Evolutionary conservation across 352 stramenopile species (phyloP), one percentile per base, ranked within the genome.

Genomic region (Globisporangium heterothallicum): DNA sequence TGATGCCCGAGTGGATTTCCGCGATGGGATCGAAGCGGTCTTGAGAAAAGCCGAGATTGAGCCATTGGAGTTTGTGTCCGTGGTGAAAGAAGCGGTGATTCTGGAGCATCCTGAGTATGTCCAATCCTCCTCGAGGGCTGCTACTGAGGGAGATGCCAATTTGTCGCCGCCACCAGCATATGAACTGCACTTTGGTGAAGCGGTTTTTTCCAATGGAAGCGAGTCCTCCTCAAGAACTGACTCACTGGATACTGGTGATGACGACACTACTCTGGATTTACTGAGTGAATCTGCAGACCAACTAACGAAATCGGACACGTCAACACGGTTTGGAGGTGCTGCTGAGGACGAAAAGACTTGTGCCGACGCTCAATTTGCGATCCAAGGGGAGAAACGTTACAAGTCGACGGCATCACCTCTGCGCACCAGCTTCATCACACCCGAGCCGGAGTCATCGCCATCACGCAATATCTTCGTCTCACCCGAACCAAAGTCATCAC

Each of bases 31-130:
- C n/a, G 12, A 38, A 14, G 45, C 40, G 2, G 29, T 38, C 5
- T 29, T 52, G 14, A 6, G 14, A 3, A 16, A 52, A 16, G 45
- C 45, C 14, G 14, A 41, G 30, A 27, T 52, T 29, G 45, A 38
- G 14, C 25, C 29, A 22, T 8, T 22, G 7, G 45, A 52, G 16
- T 52, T 52, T 52, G 45, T 52, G 7, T 27, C 12, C 21, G 25
- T 52, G n/a, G 16, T 52, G 25, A 27, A 32, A 38, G 45, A 52
- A 40, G 45, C 45, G 26, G 45, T 52, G 24, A 41, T 52, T 18
- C n/a, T 38, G 21, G 27, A 52, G 45, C 45, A 52, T 26, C 45
- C 45, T 13, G 26, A 52, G 22, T 41, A 36, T 12, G 30, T n/a
- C n/a, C n/a, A n/a, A n/a, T n/a, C n/a, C 30, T 9, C 30, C 30